Evolutionary conservation across 208 protist genomes (phyloP).

Genomic region (Crithidia bombi): DNA sequence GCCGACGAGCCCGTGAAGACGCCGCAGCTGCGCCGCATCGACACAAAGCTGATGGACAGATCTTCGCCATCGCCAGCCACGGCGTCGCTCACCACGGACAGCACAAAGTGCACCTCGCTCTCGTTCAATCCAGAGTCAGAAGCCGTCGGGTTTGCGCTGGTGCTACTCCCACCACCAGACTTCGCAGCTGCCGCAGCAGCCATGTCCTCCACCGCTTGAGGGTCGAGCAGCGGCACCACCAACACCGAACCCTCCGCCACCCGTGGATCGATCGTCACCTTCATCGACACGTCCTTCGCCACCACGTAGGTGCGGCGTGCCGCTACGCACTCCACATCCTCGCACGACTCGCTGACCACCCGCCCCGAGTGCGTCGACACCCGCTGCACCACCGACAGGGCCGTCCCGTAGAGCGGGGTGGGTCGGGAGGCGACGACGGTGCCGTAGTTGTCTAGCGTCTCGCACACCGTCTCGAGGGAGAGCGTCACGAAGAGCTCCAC

Average conservation of each 20-base stretch:
- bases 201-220: conserved; percentile 21
- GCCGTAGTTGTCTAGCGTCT: conserved; percentile 39
- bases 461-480: conserved; percentile 34
- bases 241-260: conserved; percentile 12
- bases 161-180: neutral
- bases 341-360: conserved; percentile 37
- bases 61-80: conserved; percentile 31
- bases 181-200: neutral
- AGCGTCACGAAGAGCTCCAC: conserved; percentile 47
- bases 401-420: conserved; percentile 26
- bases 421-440: conserved; percentile 20
- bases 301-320: conserved; percentile 35
- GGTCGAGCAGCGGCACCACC: conserved; percentile 49
- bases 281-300: conserved; percentile 47
- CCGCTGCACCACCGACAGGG: conserved; percentile 31
- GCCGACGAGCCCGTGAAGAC: conserved; percentile 17
- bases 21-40: conserved; percentile 26
- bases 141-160: neutral
- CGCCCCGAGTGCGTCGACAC: conserved; percentile 23
- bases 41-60: conserved; percentile 37
- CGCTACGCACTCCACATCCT: conserved; percentile 41
- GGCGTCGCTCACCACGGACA: conserved; percentile 32
- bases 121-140: neutral
- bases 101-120: conserved; percentile 34
- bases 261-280: conserved; percentile 42